phyloP scores from a whole-genome alignment of 2,329 filamentous ascomycete genomes.

The Pochonia chlamydosporia region DNA sequence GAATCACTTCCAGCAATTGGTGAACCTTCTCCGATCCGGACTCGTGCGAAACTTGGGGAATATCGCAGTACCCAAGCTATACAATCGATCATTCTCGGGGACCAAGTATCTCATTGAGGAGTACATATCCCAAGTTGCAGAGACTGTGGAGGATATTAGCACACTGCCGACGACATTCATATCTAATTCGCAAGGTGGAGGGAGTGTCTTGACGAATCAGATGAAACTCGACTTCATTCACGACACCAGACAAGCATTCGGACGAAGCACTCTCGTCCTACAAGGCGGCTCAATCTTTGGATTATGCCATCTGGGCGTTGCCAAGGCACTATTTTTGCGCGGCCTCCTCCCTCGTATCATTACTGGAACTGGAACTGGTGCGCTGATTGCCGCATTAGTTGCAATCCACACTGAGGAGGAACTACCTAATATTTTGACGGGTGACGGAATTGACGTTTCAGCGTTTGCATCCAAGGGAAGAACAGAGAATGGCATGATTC shows the following conservation, averaged over 20 bases:
- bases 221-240: slow-evolving; percentile 81
- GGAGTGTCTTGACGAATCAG: slow-evolving; percentile 55
- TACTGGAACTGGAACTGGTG: slow-evolving; percentile 84
- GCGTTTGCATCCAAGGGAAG: slow-evolving; percentile 55
- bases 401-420: slow-evolving; percentile 84
- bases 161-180: slow-evolving; percentile 52
- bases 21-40: slow-evolving; percentile 75
- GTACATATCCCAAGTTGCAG: slow-evolving; percentile 80
- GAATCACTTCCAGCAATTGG: slow-evolving; percentile 66
- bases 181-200: slow-evolving; percentile 25
- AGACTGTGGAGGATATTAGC: slow-evolving; percentile 72
- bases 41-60: slow-evolving; percentile 85
- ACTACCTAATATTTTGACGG: slow-evolving; percentile 67
- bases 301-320: slow-evolving; percentile 82
- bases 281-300: slow-evolving; percentile 92
- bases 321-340: slow-evolving; percentile 77
- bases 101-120: slow-evolving; percentile 89
- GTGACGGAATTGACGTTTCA: slow-evolving; percentile 74
- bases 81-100: slow-evolving; percentile 78
- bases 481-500: slow-evolving; percentile 23
- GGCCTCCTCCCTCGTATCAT: slow-evolving; percentile 84
- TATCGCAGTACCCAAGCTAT: slow-evolving; percentile 75
- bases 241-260: slow-evolving; percentile 83
- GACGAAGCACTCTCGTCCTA: slow-evolving; percentile 75
- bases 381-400: slow-evolving; percentile 81